phyloP scores from a whole-genome alignment of 306 rosid genomes.

The Medicago truncatula region MtrunA17r5.0-ANR NC_053042.1:49002501-49003000 shows the following conservation, averaged over 20 bases:
- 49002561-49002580: conserved; percentile 83
- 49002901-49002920: too few species aligned
- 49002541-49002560: conserved; percentile 41
- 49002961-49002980: too few species aligned
- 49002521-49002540: conserved; percentile 40
- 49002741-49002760: too few species aligned
- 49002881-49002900: too few species aligned
- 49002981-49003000: too few species aligned
- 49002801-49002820: too few species aligned
- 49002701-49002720: not conserved
- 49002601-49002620: conserved; percentile 1
- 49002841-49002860: too few species aligned
- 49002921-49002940: too few species aligned
- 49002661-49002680: conserved; percentile 40
- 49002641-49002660: conserved; percentile 34
- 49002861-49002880: too few species aligned
- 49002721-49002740: not conserved
- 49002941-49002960: too few species aligned
- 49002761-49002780: not conserved
- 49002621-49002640: conserved; percentile 13
- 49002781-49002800: not conserved
- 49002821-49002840: too few species aligned
- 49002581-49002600: conserved; percentile 47
- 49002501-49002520: conserved; percentile 19
- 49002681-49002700: conserved; percentile 5